These are phyloP conservation scores for Termitomyces sp. DNA, from an alignment of 768 basidiomycete genomes.

Conservation along the genomic window DNA sequence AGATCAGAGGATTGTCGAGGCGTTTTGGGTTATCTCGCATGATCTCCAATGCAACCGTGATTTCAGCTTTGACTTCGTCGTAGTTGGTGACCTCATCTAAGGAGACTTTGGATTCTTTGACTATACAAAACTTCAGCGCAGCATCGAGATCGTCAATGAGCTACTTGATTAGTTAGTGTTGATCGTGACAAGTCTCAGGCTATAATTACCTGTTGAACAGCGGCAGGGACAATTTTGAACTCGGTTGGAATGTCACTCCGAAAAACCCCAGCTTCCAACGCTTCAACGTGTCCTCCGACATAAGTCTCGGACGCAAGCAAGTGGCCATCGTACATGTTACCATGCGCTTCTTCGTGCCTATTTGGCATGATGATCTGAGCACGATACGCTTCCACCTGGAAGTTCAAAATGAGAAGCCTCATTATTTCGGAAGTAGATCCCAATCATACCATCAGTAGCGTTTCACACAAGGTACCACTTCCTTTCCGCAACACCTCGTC, in stretches of 20 bases:
- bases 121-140: slow-evolving; percentile 84
- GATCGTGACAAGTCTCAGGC: background rate
- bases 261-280: slow-evolving; percentile 97
- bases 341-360: slow-evolving; percentile 88
- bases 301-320: slow-evolving; percentile 97
- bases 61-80: slow-evolving; percentile 82
- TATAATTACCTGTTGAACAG: slow-evolving; percentile 67
- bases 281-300: slow-evolving; percentile 98
- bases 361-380: slow-evolving; percentile 97
- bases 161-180: slow-evolving; percentile 33
- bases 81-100: slow-evolving; percentile 92
- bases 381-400: slow-evolving; percentile 91
- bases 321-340: slow-evolving; percentile 94
- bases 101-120: slow-evolving; percentile 76
- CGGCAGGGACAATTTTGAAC: slow-evolving; percentile 90
- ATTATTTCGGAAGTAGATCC: background rate
- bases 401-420: background rate
- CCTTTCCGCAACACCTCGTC: slow-evolving; percentile 97
- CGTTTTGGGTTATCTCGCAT: slow-evolving; percentile 92
- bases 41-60: slow-evolving; percentile 72
- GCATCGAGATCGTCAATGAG: slow-evolving; percentile 93
- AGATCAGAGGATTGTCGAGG: slow-evolving; percentile 90
- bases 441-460: slow-evolving; percentile 89
- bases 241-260: slow-evolving; percentile 92
- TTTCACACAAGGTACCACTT: slow-evolving; percentile 95